Percentiles rank a stretch among this genome's conserved stretches.
Conservation (phyloP, 2,329 filamentous ascomycete genomes). For the Calonectria ilicicola region DNA sequence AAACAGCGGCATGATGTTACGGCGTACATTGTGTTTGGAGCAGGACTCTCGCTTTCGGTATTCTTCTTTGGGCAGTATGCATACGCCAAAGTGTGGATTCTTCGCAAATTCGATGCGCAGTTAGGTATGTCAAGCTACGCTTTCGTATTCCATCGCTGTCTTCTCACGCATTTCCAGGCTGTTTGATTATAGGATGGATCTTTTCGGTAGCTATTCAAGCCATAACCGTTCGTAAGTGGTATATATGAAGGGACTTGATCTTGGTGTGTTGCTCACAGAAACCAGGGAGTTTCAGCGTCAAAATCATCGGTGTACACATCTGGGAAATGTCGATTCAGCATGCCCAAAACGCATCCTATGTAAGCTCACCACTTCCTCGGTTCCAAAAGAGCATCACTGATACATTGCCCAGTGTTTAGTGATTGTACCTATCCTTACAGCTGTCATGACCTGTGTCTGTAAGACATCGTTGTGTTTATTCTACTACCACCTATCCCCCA, state of each 20-base stretch:
- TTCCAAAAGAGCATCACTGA: constrained; percentile 30
- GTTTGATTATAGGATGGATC: background rate
- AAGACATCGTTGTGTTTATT: background rate
- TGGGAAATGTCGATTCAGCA: constrained; percentile 33
- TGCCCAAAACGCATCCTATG: constrained; percentile 11
- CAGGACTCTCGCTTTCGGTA: constrained; percentile 19
- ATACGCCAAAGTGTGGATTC: constrained; percentile 32
- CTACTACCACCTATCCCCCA: background rate
- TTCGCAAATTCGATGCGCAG: constrained; percentile 12
- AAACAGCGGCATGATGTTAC: constrained; percentile 21
- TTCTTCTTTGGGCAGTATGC: constrained; percentile 40
- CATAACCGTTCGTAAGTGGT: constrained; percentile 4
- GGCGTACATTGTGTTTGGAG: constrained; percentile 39
- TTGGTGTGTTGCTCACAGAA: background rate
- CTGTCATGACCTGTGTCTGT: constrained; percentile 31
- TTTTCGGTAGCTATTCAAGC: background rate
- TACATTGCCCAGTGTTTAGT: constrained; percentile 44
- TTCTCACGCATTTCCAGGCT: constrained; percentile 8
- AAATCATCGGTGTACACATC: constrained; percentile 28
- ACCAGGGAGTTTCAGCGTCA: constrained; percentile 20
- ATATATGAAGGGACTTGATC: too few relatives aligned
- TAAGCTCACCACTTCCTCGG: constrained; percentile 8
- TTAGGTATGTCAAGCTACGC: constrained; percentile 18
- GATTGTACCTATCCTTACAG: constrained; percentile 44
- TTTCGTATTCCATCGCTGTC: too few relatives aligned